Evolutionary conservation across 2,329 filamentous ascomycete species (phyloP).

Genomic region (Helicocarpus griseus): DNA sequence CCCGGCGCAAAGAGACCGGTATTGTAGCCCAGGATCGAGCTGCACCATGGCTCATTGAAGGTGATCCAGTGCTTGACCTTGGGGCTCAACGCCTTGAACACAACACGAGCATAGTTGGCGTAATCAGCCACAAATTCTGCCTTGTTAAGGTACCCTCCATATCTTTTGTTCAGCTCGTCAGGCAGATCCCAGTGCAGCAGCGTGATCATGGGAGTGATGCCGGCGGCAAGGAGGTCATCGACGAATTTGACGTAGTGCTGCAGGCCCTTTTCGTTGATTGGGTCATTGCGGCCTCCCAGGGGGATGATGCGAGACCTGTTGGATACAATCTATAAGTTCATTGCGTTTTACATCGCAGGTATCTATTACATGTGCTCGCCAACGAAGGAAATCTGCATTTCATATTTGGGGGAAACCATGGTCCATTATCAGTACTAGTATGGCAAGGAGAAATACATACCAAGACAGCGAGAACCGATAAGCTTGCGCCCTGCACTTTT

Average conservation of each 20-base stretch:
- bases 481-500: conserved; percentile 59
- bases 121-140: conserved; percentile 76
- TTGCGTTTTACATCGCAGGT: no score
- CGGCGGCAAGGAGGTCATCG: conserved; percentile 64
- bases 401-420: no score
- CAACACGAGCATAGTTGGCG: conserved; percentile 64
- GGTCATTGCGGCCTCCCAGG: conserved; percentile 71
- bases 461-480: conserved; percentile 82
- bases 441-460: conserved; percentile 19
- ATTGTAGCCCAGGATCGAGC: conserved; percentile 68
- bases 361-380: no score
- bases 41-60: conserved; percentile 86
- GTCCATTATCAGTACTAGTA: neutral
- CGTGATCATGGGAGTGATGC: conserved; percentile 72
- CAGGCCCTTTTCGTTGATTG: conserved; percentile 67
- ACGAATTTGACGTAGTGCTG: conserved; percentile 71
- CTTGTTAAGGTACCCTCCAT: conserved; percentile 71
- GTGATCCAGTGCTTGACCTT: conserved; percentile 84
- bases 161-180: conserved; percentile 66
- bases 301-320: conserved; percentile 64
- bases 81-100: conserved; percentile 62
- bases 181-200: conserved; percentile 86
- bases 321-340: neutral
- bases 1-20: conserved; percentile 72
- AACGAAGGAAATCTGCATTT: no score